Evolutionary conservation across 1,284 basidiomycete species (phyloP), one percentile per base, ranked within the genome.

Genomic region (Schizophyllum commune): DNA sequence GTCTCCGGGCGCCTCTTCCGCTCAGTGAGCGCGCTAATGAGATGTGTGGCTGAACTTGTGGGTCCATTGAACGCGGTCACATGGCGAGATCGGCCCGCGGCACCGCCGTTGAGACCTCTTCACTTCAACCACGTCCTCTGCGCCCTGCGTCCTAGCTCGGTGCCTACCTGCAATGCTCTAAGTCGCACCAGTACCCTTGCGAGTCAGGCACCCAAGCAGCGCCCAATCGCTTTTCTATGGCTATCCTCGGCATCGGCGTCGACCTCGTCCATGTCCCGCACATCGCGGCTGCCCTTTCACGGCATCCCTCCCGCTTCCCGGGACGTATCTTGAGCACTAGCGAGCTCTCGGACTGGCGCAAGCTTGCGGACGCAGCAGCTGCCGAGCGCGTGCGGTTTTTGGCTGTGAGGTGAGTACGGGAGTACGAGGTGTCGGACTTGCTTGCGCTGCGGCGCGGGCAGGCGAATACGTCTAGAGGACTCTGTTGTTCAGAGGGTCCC

Each of bases 241-340:
- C 69, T 61, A 82, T 94, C 64, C 73, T 91, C 59, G 92, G 92
- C 39, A 79, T 92, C 60, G 92, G 92, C 11, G 84, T 91, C 60
- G 92, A 95, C 70, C 75, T 94, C 58, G 79, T 92, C 55, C 82
- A 88, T 66, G 62, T 91, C 5, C 79, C 87, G 20, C 86, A 92
- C 17, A 82, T 95, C 65, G 68, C 74, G 17, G 72, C 78, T 15
- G 66, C 93, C 15, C 67, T 88, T 4, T 54, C 69, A n/a, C 80
- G 90, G 4, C 77, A 79, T 6, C 64, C 79, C 2, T 61, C 69
- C 22, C 77, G 71, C 19, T 73, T 93, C 53, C 84, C 87, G 1
- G 70, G 73, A 22, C 82, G 85, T 53, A 88, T 93, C 62, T 82
- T 92, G 61, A 89, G 83, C 69, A 65, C 70, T n/a, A 61, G 69